A percentile compares a stretch with the other conserved stretches of the same genome.
These are phyloP conservation scores for Claviceps purpurea DNA, from an alignment of 2,329 filamentous ascomycete species.

Conservation along the genomic window DNA sequence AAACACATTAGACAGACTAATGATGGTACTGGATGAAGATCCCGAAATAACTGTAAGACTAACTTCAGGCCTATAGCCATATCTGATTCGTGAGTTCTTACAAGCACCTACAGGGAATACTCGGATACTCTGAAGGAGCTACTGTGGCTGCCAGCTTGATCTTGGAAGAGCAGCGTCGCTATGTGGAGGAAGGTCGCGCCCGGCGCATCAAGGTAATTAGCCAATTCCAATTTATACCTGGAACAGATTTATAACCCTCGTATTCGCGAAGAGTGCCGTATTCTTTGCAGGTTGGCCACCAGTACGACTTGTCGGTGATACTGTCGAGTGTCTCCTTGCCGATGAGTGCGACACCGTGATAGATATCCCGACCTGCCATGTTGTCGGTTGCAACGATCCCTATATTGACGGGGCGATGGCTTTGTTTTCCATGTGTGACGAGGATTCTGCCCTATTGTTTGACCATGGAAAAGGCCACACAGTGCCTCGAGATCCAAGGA, in stretches of 20 bases:
- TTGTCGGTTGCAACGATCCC: slow-evolving; percentile 39
- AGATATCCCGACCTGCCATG: slow-evolving; percentile 34
- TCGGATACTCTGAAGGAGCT: slow-evolving; percentile 46
- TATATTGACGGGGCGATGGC: slow-evolving; percentile 45
- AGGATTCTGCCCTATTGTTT: slow-evolving; percentile 42
- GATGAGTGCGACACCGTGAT: slow-evolving; percentile 33
- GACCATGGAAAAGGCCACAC: slow-evolving; percentile 53
- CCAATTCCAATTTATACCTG: too few species aligned
- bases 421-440: slow-evolving; percentile 45
- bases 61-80: neutral
- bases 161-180: slow-evolving; percentile 25
- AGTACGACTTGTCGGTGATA: slow-evolving; percentile 22
- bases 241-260: neutral
- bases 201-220: slow-evolving; percentile 22
- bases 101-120: slow-evolving; percentile 23
- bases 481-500: slow-evolving; percentile 36
- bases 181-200: neutral
- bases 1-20: neutral
- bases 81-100: neutral
- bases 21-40: slow-evolving; percentile 1
- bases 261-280: slow-evolving; percentile 10
- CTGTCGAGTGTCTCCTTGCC: slow-evolving; percentile 26
- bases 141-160: slow-evolving; percentile 37
- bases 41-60: slow-evolving; percentile 1
- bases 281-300: slow-evolving; percentile 40